Percentiles rank a stretch among this genome's conserved stretches.
phyloP scores from a whole-genome alignment of 2,329 filamentous ascomycete species.

The Thielaviopsis ethacetica region DNA sequence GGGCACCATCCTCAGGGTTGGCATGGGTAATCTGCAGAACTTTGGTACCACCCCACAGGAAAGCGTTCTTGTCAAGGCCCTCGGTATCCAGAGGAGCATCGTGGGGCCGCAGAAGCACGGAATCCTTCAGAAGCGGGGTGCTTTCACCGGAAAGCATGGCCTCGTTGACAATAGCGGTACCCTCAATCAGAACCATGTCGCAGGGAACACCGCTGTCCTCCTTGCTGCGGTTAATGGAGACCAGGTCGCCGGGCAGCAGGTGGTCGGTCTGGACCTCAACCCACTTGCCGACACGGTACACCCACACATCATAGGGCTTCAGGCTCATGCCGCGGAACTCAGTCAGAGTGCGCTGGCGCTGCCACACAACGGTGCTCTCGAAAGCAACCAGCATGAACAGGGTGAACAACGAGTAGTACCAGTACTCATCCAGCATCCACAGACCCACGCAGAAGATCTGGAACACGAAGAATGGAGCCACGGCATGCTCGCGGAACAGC shows the following conservation, averaged over 20 bases:
- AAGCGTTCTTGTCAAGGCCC: slow-evolving; percentile 88
- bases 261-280: slow-evolving; percentile 76
- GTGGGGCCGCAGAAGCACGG: slow-evolving; percentile 71
- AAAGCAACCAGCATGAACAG: slow-evolving; percentile 97
- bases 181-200: slow-evolving; percentile 90
- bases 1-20: slow-evolving; percentile 56
- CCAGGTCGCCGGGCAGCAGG: slow-evolving; percentile 81
- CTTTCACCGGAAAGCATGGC: slow-evolving; percentile 98
- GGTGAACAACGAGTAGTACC: slow-evolving; percentile 99
- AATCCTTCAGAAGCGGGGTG: slow-evolving; percentile 92
- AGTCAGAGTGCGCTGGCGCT: slow-evolving; percentile 83
- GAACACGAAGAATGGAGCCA: slow-evolving; percentile 98
- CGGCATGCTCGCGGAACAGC: slow-evolving; percentile 94
- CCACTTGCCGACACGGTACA: slow-evolving; percentile 79
- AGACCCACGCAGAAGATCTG: slow-evolving; percentile 96
- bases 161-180: slow-evolving; percentile 94
- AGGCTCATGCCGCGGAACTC: slow-evolving; percentile 99
- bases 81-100: slow-evolving; percentile 73
- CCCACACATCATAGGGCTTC: slow-evolving; percentile 91
- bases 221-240: slow-evolving; percentile 83
- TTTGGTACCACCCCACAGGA: slow-evolving; percentile 95
- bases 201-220: slow-evolving; percentile 95
- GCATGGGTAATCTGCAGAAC: slow-evolving; percentile 89
- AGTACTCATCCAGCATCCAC: slow-evolving; percentile 98
- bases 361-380: slow-evolving; percentile 98